Evolutionary conservation across 345 rosid genomes (phyloP).

Genomic region (Salix viminalis): DNA sequence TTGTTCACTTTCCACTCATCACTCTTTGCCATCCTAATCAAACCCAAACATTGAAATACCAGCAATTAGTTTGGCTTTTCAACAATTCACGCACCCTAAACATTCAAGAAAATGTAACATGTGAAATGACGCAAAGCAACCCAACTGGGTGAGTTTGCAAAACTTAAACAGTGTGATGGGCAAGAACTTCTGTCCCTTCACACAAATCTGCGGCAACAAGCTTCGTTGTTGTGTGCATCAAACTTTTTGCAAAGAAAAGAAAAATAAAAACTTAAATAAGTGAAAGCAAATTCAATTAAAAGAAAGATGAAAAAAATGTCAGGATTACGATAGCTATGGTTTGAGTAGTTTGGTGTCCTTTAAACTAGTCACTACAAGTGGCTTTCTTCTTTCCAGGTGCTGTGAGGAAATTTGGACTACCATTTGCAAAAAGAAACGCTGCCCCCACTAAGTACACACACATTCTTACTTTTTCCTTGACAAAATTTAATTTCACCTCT

Average conservation of each 20-base stretch:
- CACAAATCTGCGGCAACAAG: slow-evolving; percentile 37
- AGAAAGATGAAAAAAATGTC: slow-evolving; percentile 2
- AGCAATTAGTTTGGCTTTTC: not conserved
- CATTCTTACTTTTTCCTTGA: not conserved
- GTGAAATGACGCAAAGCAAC: slow-evolving; percentile 23
- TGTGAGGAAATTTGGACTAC: not conserved
- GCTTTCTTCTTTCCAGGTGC: not conserved
- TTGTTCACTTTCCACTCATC: slow-evolving; percentile 3
- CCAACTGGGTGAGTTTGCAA: slow-evolving; percentile 31
- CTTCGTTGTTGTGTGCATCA: slow-evolving; percentile 30
- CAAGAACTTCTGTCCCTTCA: slow-evolving; percentile 39
- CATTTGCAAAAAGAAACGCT: not conserved
- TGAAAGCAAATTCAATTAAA: slow-evolving; percentile 13
- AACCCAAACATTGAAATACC: slow-evolving; percentile 10
- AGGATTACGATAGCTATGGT: not conserved
- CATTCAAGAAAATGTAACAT: slow-evolving; percentile 18
- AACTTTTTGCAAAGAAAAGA: slow-evolving; percentile 37
- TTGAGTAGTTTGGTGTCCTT: slow-evolving; percentile 5
- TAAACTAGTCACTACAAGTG: not conserved
- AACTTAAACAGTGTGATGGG: slow-evolving; percentile 34
- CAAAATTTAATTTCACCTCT: not conserved
- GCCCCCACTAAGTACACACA: not conserved
- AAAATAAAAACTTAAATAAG: slow-evolving; percentile 28
- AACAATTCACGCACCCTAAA: slow-evolving; percentile 8
- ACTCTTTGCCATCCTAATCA: slow-evolving; percentile 13